A percentile compares a stretch with the other conserved stretches of the same genome.
Evolutionary conservation across 1,284 basidiomycete genomes (phyloP).

Genomic region (Sporisorium reilianum): DNA sequence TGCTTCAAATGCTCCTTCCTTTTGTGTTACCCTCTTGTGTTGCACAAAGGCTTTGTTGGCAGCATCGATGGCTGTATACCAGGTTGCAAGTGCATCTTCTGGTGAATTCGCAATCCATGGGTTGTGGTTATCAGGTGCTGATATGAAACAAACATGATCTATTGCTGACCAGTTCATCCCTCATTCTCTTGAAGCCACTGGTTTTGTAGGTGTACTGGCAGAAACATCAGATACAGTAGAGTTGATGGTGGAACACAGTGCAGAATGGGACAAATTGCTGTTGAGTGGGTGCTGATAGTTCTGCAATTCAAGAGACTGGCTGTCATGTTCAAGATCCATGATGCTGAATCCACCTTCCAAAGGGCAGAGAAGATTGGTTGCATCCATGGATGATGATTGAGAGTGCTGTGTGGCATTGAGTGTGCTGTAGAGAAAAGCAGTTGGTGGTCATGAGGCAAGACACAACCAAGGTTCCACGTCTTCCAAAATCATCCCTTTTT

Average conservation of each 20-base stretch:
- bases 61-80: background rate
- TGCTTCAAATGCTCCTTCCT: slow-evolving; percentile 9
- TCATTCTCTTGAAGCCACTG: background rate
- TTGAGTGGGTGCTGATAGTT: background rate
- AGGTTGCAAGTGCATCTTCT: background rate
- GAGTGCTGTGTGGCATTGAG: background rate
- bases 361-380: background rate
- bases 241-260: background rate
- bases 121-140: slow-evolving; percentile 6
- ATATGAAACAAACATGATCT: slow-evolving; percentile 5
- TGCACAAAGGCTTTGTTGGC: background rate
- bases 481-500: background rate
- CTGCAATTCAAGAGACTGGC: slow-evolving; percentile 6
- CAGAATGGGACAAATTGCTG: background rate
- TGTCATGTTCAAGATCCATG: background rate
- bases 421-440: background rate
- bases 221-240: background rate
- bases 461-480: background rate
- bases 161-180: slow-evolving; percentile 4
- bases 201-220: background rate
- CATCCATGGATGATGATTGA: background rate
- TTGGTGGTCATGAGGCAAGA: background rate
- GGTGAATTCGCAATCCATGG: background rate
- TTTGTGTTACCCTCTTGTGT: background rate
- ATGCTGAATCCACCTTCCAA: background rate